Conservation (phyloP, 2,329 filamentous ascomycete species). For the Colletotrichum falcatum region DNA sequence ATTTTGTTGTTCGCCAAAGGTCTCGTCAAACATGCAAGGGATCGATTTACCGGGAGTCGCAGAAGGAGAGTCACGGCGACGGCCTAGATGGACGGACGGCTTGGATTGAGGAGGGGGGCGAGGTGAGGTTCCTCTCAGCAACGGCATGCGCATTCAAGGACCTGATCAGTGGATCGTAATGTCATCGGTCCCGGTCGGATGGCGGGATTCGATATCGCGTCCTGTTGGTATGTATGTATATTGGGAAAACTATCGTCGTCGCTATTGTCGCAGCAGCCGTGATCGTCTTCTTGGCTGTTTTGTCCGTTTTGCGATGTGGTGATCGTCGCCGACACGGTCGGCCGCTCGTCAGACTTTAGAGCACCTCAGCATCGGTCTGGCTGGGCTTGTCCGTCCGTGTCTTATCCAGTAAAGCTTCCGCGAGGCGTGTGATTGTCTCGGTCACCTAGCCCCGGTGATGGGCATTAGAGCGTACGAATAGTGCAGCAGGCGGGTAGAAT, state of each 20-base stretch:
- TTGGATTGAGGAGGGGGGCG: too few relatives aligned
- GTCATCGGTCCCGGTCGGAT: conserved; percentile 30
- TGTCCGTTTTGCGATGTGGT: background rate
- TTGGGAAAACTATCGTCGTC: background rate
- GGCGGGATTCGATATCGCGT: conserved; percentile 1
- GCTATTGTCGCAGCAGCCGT: background rate
- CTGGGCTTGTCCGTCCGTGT: background rate
- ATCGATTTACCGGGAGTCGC: background rate
- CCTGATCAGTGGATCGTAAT: conserved; percentile 18
- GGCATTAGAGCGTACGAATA: too few relatives aligned
- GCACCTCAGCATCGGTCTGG: background rate
- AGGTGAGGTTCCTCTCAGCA: background rate
- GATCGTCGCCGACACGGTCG: background rate
- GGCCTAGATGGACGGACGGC: too few relatives aligned
- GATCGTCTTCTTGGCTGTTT: background rate
- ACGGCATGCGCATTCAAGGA: conserved; percentile 24
- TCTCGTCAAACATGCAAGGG: background rate
- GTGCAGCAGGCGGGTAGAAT: too few relatives aligned
- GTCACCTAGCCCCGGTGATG: too few relatives aligned
- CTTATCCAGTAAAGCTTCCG: background rate
- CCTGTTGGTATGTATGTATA: background rate
- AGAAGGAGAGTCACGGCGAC: background rate
- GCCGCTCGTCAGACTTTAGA: background rate
- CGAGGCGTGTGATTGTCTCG: background rate
- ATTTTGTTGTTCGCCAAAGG: background rate